Evolutionary conservation across 768 basidiomycete genomes (phyloP).

Genomic region (Tricholoma bakamatsutake): DNA sequence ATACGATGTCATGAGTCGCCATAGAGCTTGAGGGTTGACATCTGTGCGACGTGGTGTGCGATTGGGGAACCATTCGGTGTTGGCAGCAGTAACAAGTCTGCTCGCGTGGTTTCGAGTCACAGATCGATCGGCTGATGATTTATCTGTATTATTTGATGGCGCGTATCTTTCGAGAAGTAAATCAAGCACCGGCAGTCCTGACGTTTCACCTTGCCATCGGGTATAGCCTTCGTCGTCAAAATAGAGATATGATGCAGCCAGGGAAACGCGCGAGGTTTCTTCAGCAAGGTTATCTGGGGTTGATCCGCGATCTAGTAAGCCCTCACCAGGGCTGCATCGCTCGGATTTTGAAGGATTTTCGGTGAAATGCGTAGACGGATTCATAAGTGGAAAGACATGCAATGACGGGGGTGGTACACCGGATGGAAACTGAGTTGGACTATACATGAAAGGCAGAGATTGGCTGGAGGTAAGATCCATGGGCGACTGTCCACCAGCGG

Average conservation of each 20-base stretch:
- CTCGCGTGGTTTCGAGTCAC: slow-evolving; percentile 21
- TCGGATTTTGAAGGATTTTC: slow-evolving; percentile 24
- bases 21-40: slow-evolving; percentile 80
- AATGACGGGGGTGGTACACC: slow-evolving; percentile 77
- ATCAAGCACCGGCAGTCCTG: slow-evolving; percentile 85
- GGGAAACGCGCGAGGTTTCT: slow-evolving; percentile 55
- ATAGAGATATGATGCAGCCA: slow-evolving; percentile 78
- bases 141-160: slow-evolving; percentile 24
- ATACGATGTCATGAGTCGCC: slow-evolving; percentile 81
- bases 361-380: slow-evolving; percentile 75
- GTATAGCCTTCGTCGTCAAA: slow-evolving; percentile 86
- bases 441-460: slow-evolving; percentile 22
- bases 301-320: not conserved
- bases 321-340: not conserved
- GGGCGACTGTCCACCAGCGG: slow-evolving; percentile 26
- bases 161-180: slow-evolving; percentile 70
- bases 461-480: slow-evolving; percentile 21
- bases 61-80: slow-evolving; percentile 77
- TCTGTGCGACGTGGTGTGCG: slow-evolving; percentile 68
- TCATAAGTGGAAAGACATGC: slow-evolving; percentile 71
- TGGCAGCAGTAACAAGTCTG: slow-evolving; percentile 27
- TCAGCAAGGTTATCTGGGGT: slow-evolving; percentile 44
- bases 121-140: slow-evolving; percentile 7
- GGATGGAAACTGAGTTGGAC: slow-evolving; percentile 28
- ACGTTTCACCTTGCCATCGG: slow-evolving; percentile 90